A percentile compares a stretch with the other conserved stretches of the same genome.
These are phyloP conservation scores for Coccomyxa sp. DNA, from an alignment of 139 green algal species.

Conservation along the genomic window DNA sequence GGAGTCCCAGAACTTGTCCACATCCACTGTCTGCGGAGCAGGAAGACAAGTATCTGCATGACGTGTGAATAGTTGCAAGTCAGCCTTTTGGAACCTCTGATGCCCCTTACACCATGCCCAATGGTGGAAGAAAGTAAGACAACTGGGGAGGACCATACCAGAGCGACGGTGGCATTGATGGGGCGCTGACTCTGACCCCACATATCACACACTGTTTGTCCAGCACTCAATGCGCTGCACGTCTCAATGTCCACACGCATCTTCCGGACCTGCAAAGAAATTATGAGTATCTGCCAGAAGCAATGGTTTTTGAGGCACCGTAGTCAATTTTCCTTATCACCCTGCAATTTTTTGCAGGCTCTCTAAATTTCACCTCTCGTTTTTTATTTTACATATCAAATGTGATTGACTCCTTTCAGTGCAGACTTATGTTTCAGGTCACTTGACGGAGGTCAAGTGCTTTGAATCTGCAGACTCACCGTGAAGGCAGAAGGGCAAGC, in stretches of 20 bases:
- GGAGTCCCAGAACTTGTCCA: constrained; percentile 40
- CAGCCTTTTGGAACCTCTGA: too few relatives aligned
- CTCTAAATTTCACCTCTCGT: too few relatives aligned
- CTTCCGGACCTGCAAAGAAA: constrained; percentile 19
- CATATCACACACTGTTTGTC: constrained; percentile 85
- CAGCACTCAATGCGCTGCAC: constrained; percentile 39
- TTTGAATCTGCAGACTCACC: constrained; percentile 11
- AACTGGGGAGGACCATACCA: neutral
- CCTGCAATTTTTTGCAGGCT: too few relatives aligned
- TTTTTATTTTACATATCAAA: too few relatives aligned
- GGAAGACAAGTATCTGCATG: neutral
- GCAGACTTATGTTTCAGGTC: too few relatives aligned
- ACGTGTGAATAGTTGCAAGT: too few relatives aligned
- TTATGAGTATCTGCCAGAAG: neutral
- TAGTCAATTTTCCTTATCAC: too few relatives aligned
- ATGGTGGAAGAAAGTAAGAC: too few relatives aligned
- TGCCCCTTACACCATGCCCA: too few relatives aligned
- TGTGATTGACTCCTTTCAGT: too few relatives aligned
- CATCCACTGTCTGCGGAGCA: constrained; percentile 28
- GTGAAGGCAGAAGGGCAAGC: constrained; percentile 73
- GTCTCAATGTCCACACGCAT: constrained; percentile 84
- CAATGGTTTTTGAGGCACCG: too few relatives aligned
- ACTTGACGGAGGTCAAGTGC: too few relatives aligned
- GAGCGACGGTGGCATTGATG: constrained; percentile 11
- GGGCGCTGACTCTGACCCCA: constrained; percentile 40